A percentile compares a stretch with the other conserved stretches of the same genome.
These are phyloP conservation scores for Spinellus fusiger DNA, from an alignment of 192 early-diverging fungal species.

Conservation along the genomic window DNA sequence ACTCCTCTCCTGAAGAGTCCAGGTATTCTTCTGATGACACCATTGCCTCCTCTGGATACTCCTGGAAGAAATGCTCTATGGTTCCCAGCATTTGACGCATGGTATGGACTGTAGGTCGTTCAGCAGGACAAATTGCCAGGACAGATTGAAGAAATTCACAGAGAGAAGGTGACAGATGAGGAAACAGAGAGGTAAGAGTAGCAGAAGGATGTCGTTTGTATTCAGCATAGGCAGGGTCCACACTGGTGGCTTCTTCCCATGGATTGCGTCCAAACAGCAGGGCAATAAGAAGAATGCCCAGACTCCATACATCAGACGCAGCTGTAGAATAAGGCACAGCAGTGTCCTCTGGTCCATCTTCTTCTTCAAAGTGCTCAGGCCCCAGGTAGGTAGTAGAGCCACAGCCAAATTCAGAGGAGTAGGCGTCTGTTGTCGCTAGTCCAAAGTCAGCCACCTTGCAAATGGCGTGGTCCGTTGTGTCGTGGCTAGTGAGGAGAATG, in stretches of 20 bases:
- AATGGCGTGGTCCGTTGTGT: conserved; percentile 8
- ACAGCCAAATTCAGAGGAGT: conserved; percentile 80
- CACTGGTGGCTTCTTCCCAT: conserved; percentile 53
- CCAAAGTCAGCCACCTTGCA: conserved; percentile 88
- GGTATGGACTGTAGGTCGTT: conserved; percentile 31
- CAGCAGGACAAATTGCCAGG: conserved; percentile 38
- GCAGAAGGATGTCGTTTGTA: conserved; percentile 38
- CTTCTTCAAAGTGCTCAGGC: conserved; percentile 55
- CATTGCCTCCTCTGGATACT: too few species aligned
- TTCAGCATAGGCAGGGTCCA: conserved; percentile 43
- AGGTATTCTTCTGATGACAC: neutral
- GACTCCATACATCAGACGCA: conserved; percentile 73
- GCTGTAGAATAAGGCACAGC: conserved; percentile 45
- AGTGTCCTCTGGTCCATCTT: conserved; percentile 9
- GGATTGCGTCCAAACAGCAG: conserved; percentile 75
- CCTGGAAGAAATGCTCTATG: conserved; percentile 1
- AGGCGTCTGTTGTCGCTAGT: conserved; percentile 69
- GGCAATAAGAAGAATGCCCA: conserved; percentile 74
- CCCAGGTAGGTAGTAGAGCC: conserved; percentile 88
- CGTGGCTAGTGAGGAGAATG: conserved; percentile 47
- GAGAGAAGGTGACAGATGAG: conserved; percentile 30
- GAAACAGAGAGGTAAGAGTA: conserved; percentile 39
- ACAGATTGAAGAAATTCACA: conserved; percentile 35
- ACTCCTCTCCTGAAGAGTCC: conserved; percentile 6
- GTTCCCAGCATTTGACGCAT: conserved; percentile 14